Percentiles rank a stretch among this genome's conserved stretches.
phyloP scores from a whole-genome alignment of 768 basidiomycete species.

The Tricholoma sp. region DNA sequence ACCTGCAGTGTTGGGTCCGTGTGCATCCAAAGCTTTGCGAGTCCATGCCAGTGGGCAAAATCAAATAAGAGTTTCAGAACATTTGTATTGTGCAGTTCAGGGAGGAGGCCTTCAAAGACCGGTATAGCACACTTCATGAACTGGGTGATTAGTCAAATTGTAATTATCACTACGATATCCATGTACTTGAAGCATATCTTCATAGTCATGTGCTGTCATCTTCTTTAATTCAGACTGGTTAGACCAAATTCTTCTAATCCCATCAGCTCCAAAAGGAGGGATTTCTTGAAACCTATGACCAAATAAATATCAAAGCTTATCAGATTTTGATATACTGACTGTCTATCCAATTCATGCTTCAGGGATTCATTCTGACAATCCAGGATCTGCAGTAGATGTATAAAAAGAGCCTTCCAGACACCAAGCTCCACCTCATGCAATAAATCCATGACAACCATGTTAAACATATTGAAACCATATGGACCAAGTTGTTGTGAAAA shows the following conservation, averaged over 20 bases:
- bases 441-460: no score
- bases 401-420: no score
- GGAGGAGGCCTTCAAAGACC: background rate
- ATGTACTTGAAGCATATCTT: constrained; percentile 10
- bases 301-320: constrained; percentile 18
- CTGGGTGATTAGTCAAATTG: background rate
- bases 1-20: background rate
- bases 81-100: no score
- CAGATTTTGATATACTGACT: constrained; percentile 29
- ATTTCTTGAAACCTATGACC: background rate
- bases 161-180: background rate
- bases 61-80: no score
- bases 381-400: no score
- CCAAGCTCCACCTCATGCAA: no score
- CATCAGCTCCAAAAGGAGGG: constrained; percentile 12
- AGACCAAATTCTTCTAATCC: constrained; percentile 19
- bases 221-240: constrained; percentile 3
- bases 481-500: background rate
- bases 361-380: no score
- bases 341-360: no score
- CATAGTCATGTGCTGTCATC: no score
- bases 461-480: constrained; percentile 19
- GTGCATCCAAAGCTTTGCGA: no score
- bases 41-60: no score
- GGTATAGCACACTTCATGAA: constrained; percentile 3